Evolutionary conservation across 306 rosid genomes (phyloP).

Genomic region (Betula pendula): DNA sequence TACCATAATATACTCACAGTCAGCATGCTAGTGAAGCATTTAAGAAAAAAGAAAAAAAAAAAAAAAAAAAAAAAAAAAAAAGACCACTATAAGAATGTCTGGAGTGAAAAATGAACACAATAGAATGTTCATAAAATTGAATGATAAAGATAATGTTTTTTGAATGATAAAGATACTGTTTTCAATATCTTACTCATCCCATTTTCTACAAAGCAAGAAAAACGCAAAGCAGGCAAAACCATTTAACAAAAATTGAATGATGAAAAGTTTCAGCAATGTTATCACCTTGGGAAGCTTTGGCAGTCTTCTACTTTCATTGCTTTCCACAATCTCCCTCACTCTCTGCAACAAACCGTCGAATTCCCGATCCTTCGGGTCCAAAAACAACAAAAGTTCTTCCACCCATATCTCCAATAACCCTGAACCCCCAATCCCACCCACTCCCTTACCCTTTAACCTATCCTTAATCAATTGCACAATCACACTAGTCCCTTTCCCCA

Average conservation of each 20-base stretch:
- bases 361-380: constrained; percentile 53
- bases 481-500: constrained; percentile 75
- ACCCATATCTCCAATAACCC: constrained; percentile 51
- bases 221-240: constrained; percentile 4
- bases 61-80: constrained; percentile 9
- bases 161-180: not conserved
- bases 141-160: too few relatives aligned
- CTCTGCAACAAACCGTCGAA: constrained; percentile 54
- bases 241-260: not conserved
- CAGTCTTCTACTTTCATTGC: constrained; percentile 87
- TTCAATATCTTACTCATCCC: not conserved
- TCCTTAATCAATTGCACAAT: constrained; percentile 66
- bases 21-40: constrained; percentile 30
- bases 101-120: not conserved
- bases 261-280: not conserved
- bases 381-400: constrained; percentile 47
- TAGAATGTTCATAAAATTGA: not conserved
- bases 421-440: constrained; percentile 30
- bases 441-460: constrained; percentile 47
- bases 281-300: constrained; percentile 96
- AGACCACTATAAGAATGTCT: not conserved
- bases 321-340: constrained; percentile 78
- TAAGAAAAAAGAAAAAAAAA: constrained; percentile 9
- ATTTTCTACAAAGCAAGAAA: not conserved
- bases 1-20: constrained; percentile 32